A percentile compares a stretch with the other conserved stretches of the same genome.
phyloP scores from a whole-genome alignment of 441 rosid genomes.

The Eruca vesicaria region DNA sequence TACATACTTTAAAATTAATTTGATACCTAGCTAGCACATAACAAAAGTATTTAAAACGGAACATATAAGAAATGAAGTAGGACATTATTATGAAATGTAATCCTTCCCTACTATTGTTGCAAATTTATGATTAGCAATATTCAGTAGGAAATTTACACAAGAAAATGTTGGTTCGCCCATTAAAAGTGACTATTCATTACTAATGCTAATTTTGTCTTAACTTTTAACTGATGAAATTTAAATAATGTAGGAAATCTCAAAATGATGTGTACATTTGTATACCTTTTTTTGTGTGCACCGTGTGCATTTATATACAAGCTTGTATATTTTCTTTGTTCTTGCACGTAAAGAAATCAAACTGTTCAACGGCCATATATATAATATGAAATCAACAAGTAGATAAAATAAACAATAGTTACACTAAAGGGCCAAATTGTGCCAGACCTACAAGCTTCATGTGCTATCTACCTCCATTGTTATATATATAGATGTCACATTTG shows the following conservation, averaged over 20 bases:
- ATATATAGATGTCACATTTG: conserved; percentile 16
- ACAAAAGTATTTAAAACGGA: background rate
- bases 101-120: background rate
- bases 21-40: background rate
- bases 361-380: conserved; percentile 14
- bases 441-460: conserved; percentile 20
- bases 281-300: no score
- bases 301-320: background rate
- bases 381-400: conserved; percentile 7
- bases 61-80: background rate
- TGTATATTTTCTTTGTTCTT: conserved; percentile 5
- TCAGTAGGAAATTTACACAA: background rate
- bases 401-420: background rate
- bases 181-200: background rate
- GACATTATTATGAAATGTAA: background rate
- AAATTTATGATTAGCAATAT: background rate
- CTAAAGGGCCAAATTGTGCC: conserved; percentile 11
- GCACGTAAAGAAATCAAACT: conserved; percentile 15
- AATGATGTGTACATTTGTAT: background rate
- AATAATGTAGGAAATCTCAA: conserved; percentile 5
- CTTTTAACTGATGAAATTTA: background rate
- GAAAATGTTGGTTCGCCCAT: background rate
- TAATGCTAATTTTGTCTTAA: background rate
- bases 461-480: conserved; percentile 5
- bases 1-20: background rate